phyloP scores from a whole-genome alignment of 139 green algal genomes.

The Chlamydomonas urium region DNA sequence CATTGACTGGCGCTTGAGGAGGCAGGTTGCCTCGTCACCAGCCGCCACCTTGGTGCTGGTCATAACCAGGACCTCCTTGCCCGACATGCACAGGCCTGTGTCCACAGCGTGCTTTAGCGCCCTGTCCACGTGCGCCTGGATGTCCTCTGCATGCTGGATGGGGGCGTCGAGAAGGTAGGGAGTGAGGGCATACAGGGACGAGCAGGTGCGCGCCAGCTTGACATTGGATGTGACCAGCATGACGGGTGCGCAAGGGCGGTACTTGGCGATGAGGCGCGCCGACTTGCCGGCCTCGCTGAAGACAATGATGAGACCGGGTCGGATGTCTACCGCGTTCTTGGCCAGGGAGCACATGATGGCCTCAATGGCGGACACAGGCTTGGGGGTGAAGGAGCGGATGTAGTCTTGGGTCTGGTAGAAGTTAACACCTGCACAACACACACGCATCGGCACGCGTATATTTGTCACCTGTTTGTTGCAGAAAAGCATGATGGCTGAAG shows the following conservation, averaged over 20 bases:
- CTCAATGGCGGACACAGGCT: constrained; percentile 52
- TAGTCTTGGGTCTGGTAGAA: constrained; percentile 56
- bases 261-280: constrained; percentile 59
- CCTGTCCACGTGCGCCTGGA: constrained; percentile 21
- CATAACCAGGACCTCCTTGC: constrained; percentile 59
- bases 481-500: not conserved
- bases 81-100: constrained; percentile 43
- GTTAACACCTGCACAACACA: constrained; percentile 50
- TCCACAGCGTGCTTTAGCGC: constrained; percentile 41
- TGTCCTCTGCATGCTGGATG: constrained; percentile 24
- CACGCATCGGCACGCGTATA: too few species aligned
- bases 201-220: constrained; percentile 32
- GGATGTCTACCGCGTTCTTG: constrained; percentile 52
- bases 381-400: constrained; percentile 60
- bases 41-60: constrained; percentile 34
- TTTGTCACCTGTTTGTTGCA: too few species aligned
- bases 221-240: constrained; percentile 50
- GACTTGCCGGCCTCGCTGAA: constrained; percentile 54
- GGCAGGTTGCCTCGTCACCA: constrained; percentile 7
- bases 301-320: constrained; percentile 43
- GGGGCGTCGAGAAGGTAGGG: constrained; percentile 5
- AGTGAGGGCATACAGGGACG: constrained; percentile 31
- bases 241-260: constrained; percentile 54
- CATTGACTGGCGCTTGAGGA: constrained; percentile 41
- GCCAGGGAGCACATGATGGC: constrained; percentile 40